Evolutionary conservation across 2,329 filamentous ascomycete species (phyloP).

Genomic region (Claviceps humidiphila): DNA sequence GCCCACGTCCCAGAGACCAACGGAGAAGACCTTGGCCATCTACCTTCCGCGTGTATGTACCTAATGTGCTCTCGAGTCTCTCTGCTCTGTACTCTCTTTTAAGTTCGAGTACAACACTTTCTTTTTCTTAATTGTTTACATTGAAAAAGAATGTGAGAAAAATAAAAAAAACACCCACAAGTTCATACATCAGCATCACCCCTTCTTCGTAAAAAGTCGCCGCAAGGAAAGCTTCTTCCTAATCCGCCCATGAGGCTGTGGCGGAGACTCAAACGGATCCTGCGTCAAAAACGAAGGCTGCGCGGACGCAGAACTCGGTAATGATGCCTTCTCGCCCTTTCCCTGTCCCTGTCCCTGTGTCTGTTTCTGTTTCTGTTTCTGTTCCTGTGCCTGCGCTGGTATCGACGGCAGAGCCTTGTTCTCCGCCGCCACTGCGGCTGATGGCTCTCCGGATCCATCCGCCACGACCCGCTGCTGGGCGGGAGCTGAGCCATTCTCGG

Average conservation of each 20-base stretch:
- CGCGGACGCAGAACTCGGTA: not conserved
- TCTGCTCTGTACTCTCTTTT: too few relatives aligned
- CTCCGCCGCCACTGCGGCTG: not conserved
- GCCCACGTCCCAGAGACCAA: too few relatives aligned
- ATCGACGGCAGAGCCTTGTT: not conserved
- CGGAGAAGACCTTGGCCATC: too few relatives aligned
- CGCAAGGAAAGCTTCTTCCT: constrained; percentile 12
- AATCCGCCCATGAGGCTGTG: constrained; percentile 4
- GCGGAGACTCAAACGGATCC: constrained; percentile 4
- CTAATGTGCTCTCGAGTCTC: too few relatives aligned
- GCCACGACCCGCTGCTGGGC: not conserved
- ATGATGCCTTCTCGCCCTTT: too few relatives aligned
- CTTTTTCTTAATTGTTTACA: not conserved
- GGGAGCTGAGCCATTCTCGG: constrained; percentile 6
- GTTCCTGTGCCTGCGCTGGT: too few relatives aligned
- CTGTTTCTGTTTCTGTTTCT: too few relatives aligned
- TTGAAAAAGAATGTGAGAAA: not conserved
- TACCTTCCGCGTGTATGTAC: too few relatives aligned
- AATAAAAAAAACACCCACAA: not conserved
- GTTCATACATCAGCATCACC: not conserved
- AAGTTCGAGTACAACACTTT: too few relatives aligned
- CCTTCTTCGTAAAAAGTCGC: constrained; percentile 8
- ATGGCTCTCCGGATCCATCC: too few relatives aligned
- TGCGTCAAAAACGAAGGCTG: constrained; percentile 2
- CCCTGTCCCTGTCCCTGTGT: too few relatives aligned